These are phyloP conservation scores for Metschnikowia hibisci DNA, from an alignment of 805 yeast genomes.

Conservation along the genomic window DNA sequence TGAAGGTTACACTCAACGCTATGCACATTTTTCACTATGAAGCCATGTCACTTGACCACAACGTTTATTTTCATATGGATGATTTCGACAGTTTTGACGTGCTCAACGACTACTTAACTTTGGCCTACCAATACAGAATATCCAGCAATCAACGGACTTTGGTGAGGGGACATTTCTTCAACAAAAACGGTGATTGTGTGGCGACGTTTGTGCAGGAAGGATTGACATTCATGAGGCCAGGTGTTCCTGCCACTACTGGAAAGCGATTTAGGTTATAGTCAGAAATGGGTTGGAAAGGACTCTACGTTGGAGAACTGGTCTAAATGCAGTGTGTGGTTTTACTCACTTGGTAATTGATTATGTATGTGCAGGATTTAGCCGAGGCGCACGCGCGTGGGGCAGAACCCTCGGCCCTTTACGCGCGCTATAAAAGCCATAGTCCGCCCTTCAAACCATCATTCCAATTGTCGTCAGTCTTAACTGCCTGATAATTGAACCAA, in stretches of 20 bases:
- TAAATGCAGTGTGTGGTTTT: too few relatives aligned
- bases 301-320: too few relatives aligned
- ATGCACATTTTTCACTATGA: slow-evolving; percentile 35
- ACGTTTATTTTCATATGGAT: slow-evolving; percentile 37
- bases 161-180: slow-evolving; percentile 35
- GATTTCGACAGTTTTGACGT: slow-evolving; percentile 26
- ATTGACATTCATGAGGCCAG: slow-evolving; percentile 29
- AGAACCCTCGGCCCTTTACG: too few relatives aligned
- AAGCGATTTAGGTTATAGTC: slow-evolving; percentile 5
- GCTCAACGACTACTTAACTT: slow-evolving; percentile 35
- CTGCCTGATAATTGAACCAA: too few relatives aligned
- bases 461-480: too few relatives aligned
- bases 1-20: slow-evolving; percentile 14
- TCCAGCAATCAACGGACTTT: slow-evolving; percentile 34
- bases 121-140: slow-evolving; percentile 34
- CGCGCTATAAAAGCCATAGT: too few relatives aligned
- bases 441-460: too few relatives aligned
- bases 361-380: too few relatives aligned
- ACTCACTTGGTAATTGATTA: too few relatives aligned
- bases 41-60: slow-evolving; percentile 45
- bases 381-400: too few relatives aligned
- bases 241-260: slow-evolving; percentile 16
- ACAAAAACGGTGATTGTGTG: slow-evolving; percentile 28
- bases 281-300: not conserved
- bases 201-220: slow-evolving; percentile 44